A percentile compares a stretch with the other conserved stretches of the same genome.
Evolutionary conservation across 2,329 filamentous ascomycete species (phyloP).

Genomic region (Elsinoe batatas): DNA sequence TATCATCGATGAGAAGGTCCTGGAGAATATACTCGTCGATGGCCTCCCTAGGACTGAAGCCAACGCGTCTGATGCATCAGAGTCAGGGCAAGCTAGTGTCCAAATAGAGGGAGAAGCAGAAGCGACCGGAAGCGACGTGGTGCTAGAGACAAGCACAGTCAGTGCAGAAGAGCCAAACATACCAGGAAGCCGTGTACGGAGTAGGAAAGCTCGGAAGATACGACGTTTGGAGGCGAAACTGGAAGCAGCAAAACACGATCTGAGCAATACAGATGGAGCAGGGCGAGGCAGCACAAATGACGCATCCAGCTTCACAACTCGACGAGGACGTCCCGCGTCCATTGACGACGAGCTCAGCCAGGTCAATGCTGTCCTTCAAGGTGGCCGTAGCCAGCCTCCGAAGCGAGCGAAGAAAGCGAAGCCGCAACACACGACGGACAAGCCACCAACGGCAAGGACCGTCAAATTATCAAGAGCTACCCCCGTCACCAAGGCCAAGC

Average conservation of each 20-base stretch:
- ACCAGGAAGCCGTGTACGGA: background rate
- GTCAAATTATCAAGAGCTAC: too few species aligned
- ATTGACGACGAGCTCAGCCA: background rate
- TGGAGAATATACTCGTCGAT: background rate
- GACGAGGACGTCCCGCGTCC: too few species aligned
- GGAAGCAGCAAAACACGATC: background rate
- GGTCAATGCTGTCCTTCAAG: background rate
- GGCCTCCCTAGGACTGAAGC: background rate
- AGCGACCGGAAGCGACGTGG: background rate
- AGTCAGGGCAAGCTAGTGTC: background rate
- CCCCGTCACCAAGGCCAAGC: background rate
- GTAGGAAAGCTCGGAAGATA: conserved; percentile 7
- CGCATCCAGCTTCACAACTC: background rate
- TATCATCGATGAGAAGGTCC: background rate
- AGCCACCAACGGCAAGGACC: background rate
- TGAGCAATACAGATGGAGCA: background rate
- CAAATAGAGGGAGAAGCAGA: background rate
- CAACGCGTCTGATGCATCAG: background rate
- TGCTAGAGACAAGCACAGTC: background rate
- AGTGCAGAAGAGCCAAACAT: background rate
- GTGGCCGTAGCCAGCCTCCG: background rate
- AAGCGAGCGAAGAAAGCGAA: background rate
- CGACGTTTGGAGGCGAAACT: conserved; percentile 8
- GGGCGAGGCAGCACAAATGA: background rate
- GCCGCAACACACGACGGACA: background rate